Evolutionary conservation across 768 basidiomycete species (phyloP), one percentile per base, ranked within the genome.

Genomic region (Podaxis mareebaensis): DNA sequence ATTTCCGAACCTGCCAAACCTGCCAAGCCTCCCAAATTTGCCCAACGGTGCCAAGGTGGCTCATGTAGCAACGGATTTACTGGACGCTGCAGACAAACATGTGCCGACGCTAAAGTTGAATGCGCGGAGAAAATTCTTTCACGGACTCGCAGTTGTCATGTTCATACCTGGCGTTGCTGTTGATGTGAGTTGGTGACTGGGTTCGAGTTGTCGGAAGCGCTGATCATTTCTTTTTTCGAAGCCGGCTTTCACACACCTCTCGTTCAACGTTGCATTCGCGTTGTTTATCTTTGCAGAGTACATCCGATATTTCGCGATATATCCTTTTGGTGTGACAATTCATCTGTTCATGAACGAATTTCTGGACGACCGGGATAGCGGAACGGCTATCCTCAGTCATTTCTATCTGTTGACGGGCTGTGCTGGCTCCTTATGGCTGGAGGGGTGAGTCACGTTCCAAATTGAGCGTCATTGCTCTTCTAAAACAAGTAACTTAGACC

Each of bases 291-390:
- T 99, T 73, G 89, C 93, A 62, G 97, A 99, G 78, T 99, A 98
- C 78, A 86, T 98, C 66, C 93, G 97, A 63, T 99, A 98, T 76
- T 99, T 99, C 76, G 97, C 97, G 40, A 85, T 99, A 54, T 98
- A 97, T 77, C 97, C 97, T 3, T 92, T 98, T 69, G 95, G 95
- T 13, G 96, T 92, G 10, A 80, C 87, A 11, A 87, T 99, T 20
- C 97, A 99, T 76, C 78, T 98, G 60, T 99, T 99, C 76, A 88
- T 99, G 87, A 92, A 91, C 77, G 97, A 99, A 73, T 99, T 99
- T 72, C 79, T 99, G 73, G 97, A 99, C 77, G 84, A 90, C 69
- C 93, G 93, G 77, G 97, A 99, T 75, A 84, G 89, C 55, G 97
- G 97, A 3, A 96, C 96, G 11, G 97, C 95, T 28, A 96, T 99